A percentile compares a stretch with the other conserved stretches of the same genome.
phyloP scores from a whole-genome alignment of 179 eudicot species.

The Gypsophila paniculata region DNA sequence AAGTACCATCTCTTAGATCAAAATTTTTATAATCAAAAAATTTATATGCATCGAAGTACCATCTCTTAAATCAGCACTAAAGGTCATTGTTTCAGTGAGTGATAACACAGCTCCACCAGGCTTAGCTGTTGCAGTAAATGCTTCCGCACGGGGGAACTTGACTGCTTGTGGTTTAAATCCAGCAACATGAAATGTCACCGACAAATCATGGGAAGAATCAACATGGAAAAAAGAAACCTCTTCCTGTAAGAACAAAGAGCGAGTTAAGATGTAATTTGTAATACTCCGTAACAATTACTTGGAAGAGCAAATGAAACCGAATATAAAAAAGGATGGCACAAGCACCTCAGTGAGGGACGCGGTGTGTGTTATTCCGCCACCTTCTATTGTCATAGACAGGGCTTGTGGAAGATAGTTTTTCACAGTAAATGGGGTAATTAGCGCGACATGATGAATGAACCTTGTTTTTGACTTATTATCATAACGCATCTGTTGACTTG shows the following conservation, averaged over 20 bases:
- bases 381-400: constrained; percentile 64
- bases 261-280: not conserved
- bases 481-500: constrained; percentile 28
- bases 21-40: too few relatives aligned
- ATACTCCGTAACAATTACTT: constrained; percentile 5
- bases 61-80: constrained; percentile 45
- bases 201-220: constrained; percentile 90
- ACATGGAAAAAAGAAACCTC: constrained; percentile 75
- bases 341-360: constrained; percentile 65
- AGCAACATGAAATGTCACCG: constrained; percentile 51
- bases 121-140: constrained; percentile 67
- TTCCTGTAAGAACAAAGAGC: constrained; percentile 47
- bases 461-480: constrained; percentile 43
- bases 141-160: constrained; percentile 86
- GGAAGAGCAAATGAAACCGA: not conserved
- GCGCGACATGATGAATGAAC: constrained; percentile 61
- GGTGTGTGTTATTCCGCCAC: constrained; percentile 63
- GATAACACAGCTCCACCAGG: constrained; percentile 64
- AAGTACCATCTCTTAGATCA: constrained; percentile 49
- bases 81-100: constrained; percentile 55
- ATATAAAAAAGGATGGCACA: constrained; percentile 13
- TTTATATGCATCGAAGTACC: constrained; percentile 35
- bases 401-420: constrained; percentile 69
- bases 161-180: constrained; percentile 61
- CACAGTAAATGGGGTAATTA: constrained; percentile 68